A percentile compares a stretch with the other conserved stretches of the same genome.
These are phyloP conservation scores for Teratosphaeria gauchensis DNA, from an alignment of 2,329 filamentous ascomycete species.

Conservation along the genomic window DNA sequence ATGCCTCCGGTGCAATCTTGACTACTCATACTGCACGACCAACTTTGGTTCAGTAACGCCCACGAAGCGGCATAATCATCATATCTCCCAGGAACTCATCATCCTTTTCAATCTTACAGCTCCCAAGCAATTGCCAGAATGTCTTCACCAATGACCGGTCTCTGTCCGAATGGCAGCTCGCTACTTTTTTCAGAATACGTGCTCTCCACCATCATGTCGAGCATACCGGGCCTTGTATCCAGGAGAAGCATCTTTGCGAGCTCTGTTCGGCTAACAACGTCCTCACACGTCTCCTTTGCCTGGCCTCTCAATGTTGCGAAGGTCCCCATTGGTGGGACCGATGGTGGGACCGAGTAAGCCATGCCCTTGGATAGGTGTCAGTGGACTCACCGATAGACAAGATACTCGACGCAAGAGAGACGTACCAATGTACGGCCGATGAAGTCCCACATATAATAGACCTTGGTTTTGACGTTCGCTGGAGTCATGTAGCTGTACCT, in stretches of 20 bases:
- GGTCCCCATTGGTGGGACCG: not conserved
- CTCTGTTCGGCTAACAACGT: constrained; percentile 5
- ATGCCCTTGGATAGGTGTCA: not conserved
- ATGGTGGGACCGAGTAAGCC: not conserved
- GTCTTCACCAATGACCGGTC: constrained; percentile 1
- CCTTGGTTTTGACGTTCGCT: constrained; percentile 26
- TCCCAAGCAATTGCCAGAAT: constrained; percentile 1
- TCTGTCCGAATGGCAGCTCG: not conserved
- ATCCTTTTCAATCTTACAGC: not conserved
- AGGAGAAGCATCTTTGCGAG: constrained; percentile 8
- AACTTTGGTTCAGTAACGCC: too few species aligned
- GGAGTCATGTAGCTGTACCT: constrained; percentile 21
- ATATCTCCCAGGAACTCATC: not conserved
- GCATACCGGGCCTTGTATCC: constrained; percentile 14
- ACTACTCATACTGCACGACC: too few species aligned
- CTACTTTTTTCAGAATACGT: constrained; percentile 13
- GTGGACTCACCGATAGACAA: not conserved
- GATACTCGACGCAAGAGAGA: not conserved
- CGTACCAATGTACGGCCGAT: constrained; percentile 9
- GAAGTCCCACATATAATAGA: constrained; percentile 30
- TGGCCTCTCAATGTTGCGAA: constrained; percentile 4
- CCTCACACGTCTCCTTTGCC: constrained; percentile 3
- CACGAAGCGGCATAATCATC: too few species aligned
- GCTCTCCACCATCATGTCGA: constrained; percentile 15
- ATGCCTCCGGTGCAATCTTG: too few species aligned